These are phyloP conservation scores for Jaltomata sinuosa DNA, from an alignment of 257 asterid genomes.

Conservation along the genomic window DNA sequence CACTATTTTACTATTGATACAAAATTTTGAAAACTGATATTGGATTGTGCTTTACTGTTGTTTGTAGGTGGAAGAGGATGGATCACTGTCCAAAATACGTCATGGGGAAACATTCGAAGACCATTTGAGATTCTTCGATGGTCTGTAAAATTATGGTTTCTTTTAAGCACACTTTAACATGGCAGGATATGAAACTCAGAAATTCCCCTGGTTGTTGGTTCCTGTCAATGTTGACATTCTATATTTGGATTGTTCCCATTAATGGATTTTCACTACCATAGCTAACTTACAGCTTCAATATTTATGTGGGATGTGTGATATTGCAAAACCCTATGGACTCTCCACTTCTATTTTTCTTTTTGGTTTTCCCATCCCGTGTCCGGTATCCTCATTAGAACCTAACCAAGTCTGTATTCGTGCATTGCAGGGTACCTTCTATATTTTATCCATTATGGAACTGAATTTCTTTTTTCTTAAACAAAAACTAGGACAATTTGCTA, in stretches of 20 bases:
- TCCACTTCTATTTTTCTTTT: neutral
- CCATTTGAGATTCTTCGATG: constrained; percentile 72
- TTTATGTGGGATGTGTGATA: neutral
- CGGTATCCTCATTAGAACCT: neutral
- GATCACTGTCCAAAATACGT: constrained; percentile 66
- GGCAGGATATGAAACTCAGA: neutral
- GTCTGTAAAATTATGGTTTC: constrained; percentile 25
- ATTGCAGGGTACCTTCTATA: neutral
- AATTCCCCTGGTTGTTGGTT: neutral
- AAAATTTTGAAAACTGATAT: neutral
- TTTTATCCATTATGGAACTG: neutral
- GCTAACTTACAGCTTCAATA: neutral
- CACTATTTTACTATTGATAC: neutral
- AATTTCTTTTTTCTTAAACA: neutral
- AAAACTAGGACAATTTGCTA: neutral
- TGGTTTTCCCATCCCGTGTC: neutral
- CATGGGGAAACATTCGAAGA: constrained; percentile 81
- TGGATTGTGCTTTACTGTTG: neutral
- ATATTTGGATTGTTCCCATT: neutral
- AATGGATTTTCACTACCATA: neutral
- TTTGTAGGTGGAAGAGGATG: constrained; percentile 76
- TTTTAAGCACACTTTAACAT: neutral
- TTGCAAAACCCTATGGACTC: neutral
- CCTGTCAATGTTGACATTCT: neutral
- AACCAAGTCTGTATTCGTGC: neutral